phyloP scores from a whole-genome alignment of 345 rosid species.

The Pistacia atlantica region DNA sequence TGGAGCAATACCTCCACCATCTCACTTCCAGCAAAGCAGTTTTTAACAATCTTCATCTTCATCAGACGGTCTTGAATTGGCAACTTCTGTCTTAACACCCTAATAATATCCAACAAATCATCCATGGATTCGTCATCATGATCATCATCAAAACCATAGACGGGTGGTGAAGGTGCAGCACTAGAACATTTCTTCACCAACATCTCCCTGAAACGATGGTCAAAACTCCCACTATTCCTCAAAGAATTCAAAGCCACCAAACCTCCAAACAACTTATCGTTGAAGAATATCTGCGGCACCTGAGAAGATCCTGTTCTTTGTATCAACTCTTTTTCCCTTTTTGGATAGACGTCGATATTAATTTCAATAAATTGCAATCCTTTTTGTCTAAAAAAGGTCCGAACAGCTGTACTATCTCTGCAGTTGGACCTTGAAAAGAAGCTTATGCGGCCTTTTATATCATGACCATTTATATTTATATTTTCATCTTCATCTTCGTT shows the following conservation, averaged over 20 bases:
- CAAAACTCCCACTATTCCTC: conserved; percentile 70
- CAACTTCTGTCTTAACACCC: conserved; percentile 61
- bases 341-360: conserved; percentile 75
- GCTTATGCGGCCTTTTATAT: conserved; percentile 57
- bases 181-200: conserved; percentile 46
- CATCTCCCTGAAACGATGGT: conserved; percentile 57
- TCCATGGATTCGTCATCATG: conserved; percentile 47
- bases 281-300: conserved; percentile 91
- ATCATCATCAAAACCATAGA: conserved; percentile 65
- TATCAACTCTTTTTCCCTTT: conserved; percentile 61
- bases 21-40: conserved; percentile 80
- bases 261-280: conserved; percentile 79
- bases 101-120: conserved; percentile 49
- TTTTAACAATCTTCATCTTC: conserved; percentile 88
- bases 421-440: conserved; percentile 84
- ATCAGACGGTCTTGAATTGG: conserved; percentile 81
- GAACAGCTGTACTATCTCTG: conserved; percentile 77
- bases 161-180: conserved; percentile 60
- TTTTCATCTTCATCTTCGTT: conserved; percentile 31
- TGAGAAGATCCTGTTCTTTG: conserved; percentile 59
- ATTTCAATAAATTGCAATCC: conserved; percentile 72
- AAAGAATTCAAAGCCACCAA: conserved; percentile 76
- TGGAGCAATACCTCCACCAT: conserved; percentile 68
- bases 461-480: too few species aligned
- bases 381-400: conserved; percentile 57